phyloP scores from a whole-genome alignment of 768 basidiomycete species.

The Leucocoprinus leucothites region DNA sequence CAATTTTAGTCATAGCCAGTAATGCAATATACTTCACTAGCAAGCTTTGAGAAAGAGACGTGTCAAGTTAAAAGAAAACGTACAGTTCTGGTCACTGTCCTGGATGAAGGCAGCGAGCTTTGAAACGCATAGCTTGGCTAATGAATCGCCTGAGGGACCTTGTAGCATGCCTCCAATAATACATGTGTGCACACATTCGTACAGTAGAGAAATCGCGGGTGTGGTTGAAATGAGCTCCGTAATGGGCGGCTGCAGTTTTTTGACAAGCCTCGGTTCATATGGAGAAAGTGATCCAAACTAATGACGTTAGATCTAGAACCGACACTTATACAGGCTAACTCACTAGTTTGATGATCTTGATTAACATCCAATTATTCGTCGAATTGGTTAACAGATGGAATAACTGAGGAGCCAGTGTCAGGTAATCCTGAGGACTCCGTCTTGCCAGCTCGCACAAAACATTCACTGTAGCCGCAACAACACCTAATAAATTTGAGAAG shows the following conservation, averaged over 20 bases:
- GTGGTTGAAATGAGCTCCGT: constrained; percentile 96
- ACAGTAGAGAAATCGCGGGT: constrained; percentile 90
- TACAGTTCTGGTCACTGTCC: constrained; percentile 94
- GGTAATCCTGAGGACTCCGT: constrained; percentile 73
- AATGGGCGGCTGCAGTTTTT: constrained; percentile 91
- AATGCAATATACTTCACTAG: constrained; percentile 97
- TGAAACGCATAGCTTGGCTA: constrained; percentile 87
- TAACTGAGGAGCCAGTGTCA: constrained; percentile 85
- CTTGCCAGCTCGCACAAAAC: constrained; percentile 91
- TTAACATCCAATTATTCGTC: constrained; percentile 99
- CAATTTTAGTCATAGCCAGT: constrained; percentile 93
- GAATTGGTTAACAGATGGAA: constrained; percentile 93
- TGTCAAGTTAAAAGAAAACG: constrained; percentile 27
- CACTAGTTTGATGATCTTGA: constrained; percentile 96
- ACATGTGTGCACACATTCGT: constrained; percentile 98
- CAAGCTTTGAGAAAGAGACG: constrained; percentile 5
- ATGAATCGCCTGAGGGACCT: constrained; percentile 66
- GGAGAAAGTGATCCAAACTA: constrained; percentile 94
- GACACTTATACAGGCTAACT: constrained; percentile 5
- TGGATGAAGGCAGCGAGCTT: constrained; percentile 91
- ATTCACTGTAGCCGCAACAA: constrained; percentile 92
- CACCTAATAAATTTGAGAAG: constrained; percentile 46
- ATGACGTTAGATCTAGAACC: not conserved
- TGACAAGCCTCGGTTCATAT: constrained; percentile 88
- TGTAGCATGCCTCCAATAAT: constrained; percentile 97